A percentile compares a stretch with the other conserved stretches of the same genome.
These are phyloP conservation scores for Obba rivulosa DNA, from an alignment of 768 basidiomycete species.

Conservation along the genomic window DNA sequence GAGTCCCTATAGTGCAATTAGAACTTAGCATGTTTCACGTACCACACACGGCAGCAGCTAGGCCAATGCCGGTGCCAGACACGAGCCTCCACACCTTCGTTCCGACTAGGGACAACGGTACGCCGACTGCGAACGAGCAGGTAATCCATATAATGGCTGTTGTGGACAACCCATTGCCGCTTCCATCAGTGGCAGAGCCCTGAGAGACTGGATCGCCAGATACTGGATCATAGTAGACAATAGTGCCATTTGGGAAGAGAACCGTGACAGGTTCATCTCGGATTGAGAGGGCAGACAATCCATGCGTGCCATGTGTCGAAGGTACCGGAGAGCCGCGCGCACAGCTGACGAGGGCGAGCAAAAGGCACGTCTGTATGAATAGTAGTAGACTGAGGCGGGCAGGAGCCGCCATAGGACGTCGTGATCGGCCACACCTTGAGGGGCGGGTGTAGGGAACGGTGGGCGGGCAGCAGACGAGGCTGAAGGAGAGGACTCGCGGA, in stretches of 20 bases:
- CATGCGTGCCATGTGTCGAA: not conserved
- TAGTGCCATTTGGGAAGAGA: conserved; percentile 28
- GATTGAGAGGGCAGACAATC: conserved; percentile 2
- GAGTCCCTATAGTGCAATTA: conserved; percentile 25
- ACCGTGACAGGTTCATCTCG: conserved; percentile 9
- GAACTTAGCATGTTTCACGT: conserved; percentile 1
- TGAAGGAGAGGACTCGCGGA: not conserved
- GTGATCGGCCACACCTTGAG: conserved; percentile 4
- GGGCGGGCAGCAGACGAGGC: conserved; percentile 1
- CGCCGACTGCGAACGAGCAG: conserved; percentile 46
- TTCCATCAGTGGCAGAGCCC: conserved; percentile 53
- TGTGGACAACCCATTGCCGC: conserved; percentile 39
- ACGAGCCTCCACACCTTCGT: conserved; percentile 54
- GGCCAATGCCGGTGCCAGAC: conserved; percentile 47
- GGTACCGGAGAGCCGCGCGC: conserved; percentile 6
- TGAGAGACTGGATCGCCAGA: conserved; percentile 45
- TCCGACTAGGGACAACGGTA: conserved; percentile 50
- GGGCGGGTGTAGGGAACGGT: not conserved
- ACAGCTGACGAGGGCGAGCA: conserved; percentile 6
- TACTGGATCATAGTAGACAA: conserved; percentile 36
- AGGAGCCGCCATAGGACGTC: conserved; percentile 11
- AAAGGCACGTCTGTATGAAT: conserved; percentile 9
- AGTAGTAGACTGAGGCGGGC: conserved; percentile 7
- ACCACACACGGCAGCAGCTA: conserved; percentile 41
- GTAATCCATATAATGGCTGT: conserved; percentile 55